Conservation (phyloP, 2,329 filamentous ascomycete genomes). For the Nectriaceae sp. region DNA sequence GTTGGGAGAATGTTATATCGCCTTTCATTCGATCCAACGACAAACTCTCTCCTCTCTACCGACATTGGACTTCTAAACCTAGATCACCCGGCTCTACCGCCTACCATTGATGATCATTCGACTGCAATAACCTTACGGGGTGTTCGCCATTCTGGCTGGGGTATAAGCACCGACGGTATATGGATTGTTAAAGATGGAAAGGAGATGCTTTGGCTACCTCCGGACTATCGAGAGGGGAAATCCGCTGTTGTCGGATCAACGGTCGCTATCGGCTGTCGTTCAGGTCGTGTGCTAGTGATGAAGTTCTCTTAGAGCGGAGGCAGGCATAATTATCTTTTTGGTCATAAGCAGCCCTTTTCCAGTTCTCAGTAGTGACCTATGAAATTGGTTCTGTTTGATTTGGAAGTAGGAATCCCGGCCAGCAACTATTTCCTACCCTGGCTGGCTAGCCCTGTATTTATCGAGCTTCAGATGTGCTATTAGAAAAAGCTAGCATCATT, state of each 20-base stretch:
- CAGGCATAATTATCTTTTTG: slow-evolving; percentile 5
- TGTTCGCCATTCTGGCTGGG: not conserved
- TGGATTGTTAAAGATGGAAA: slow-evolving; percentile 15
- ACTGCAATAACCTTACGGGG: not conserved
- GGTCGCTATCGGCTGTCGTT: slow-evolving; percentile 10
- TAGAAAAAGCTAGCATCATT: slow-evolving; percentile 1
- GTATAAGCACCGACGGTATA: not conserved
- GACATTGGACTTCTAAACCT: slow-evolving; percentile 4
- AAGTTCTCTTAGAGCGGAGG: slow-evolving; percentile 10
- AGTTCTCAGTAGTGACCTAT: not conserved
- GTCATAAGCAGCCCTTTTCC: slow-evolving; percentile 1
- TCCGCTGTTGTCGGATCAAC: slow-evolving; percentile 5
- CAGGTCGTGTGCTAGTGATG: slow-evolving; percentile 13
- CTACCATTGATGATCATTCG: no score
- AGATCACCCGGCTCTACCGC: not conserved
- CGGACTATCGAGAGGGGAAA: slow-evolving; percentile 4
- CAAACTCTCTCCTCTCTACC: not conserved
- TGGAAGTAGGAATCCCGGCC: not conserved
- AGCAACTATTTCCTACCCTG: not conserved
- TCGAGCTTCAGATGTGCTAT: not conserved
- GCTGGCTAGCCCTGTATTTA: no score
- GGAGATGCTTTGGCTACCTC: slow-evolving; percentile 15
- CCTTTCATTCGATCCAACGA: slow-evolving; percentile 2
- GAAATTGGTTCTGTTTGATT: slow-evolving; percentile 2
- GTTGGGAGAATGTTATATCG: not conserved